Conservation (phyloP, 192 early-diverging fungal species). For the Kickxella alabastrina region DNA sequence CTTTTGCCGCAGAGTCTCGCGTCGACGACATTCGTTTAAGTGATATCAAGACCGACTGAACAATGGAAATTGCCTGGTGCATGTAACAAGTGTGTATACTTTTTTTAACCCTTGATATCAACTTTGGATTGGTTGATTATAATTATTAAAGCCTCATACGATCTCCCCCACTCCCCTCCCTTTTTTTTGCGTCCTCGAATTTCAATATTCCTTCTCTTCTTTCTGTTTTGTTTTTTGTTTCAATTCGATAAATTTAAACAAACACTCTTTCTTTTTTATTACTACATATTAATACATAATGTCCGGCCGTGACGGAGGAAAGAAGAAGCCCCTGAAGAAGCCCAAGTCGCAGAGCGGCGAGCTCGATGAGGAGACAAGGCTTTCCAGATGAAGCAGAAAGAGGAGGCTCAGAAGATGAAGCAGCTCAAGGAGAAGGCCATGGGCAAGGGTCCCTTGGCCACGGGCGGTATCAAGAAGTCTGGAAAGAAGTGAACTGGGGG, state of each 20-base stretch:
- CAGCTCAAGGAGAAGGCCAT: slow-evolving; percentile 63
- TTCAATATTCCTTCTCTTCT: not conserved
- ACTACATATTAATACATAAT: slow-evolving; percentile 9
- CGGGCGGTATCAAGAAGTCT: slow-evolving; percentile 74
- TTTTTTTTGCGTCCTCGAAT: not conserved
- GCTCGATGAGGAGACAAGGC: slow-evolving; percentile 68
- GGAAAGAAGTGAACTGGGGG: slow-evolving; percentile 71
- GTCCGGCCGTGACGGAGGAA: slow-evolving; percentile 62
- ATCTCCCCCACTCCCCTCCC: not conserved
- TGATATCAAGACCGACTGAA: slow-evolving; percentile 16
- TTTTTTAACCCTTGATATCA: not conserved
- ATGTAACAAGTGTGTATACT: not conserved
- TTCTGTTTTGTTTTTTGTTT: slow-evolving; percentile 1
- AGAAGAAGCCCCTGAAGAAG: slow-evolving; percentile 85
- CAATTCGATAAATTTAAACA: not conserved
- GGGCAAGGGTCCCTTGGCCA: slow-evolving; percentile 58
- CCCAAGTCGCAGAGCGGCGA: slow-evolving; percentile 68
- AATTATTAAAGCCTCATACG: not conserved
- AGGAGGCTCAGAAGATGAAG: slow-evolving; percentile 74
- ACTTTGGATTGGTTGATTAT: not conserved
- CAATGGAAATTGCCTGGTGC: too few relatives aligned
- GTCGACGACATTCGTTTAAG: slow-evolving; percentile 20
- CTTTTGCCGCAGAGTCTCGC: slow-evolving; percentile 21
- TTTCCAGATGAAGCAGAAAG: slow-evolving; percentile 77
- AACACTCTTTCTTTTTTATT: not conserved